Conservation (phyloP, 2,329 filamentous ascomycete genomes). For the Leptographium lundbergii region DNA sequence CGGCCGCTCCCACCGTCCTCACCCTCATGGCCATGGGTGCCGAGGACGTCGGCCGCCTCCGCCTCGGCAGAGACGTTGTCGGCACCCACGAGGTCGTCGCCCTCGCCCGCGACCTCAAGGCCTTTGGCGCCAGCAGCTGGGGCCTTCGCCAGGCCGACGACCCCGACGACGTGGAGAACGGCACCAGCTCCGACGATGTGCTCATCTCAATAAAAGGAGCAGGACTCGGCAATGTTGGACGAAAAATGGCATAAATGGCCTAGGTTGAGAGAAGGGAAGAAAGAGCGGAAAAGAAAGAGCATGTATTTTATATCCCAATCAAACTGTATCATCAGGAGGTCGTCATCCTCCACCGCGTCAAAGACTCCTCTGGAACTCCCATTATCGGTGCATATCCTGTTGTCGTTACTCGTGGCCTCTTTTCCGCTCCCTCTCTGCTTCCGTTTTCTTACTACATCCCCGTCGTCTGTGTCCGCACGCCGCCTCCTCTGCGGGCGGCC, state of each 20-base stretch:
- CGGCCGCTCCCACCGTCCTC: slow-evolving; percentile 62
- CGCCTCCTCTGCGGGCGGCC: slow-evolving; percentile 1
- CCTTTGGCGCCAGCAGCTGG: slow-evolving; percentile 87
- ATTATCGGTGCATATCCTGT: neutral
- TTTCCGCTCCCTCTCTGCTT: slow-evolving; percentile 18
- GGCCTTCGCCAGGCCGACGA: slow-evolving; percentile 64
- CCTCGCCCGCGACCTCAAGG: slow-evolving; percentile 70
- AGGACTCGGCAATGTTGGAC: slow-evolving; percentile 87
- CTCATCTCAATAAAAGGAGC: slow-evolving; percentile 84
- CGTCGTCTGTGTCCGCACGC: slow-evolving; percentile 24
- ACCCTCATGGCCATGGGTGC: slow-evolving; percentile 96
- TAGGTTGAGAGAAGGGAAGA: neutral
- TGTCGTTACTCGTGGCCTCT: neutral
- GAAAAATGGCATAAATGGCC: slow-evolving; percentile 51
- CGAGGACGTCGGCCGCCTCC: slow-evolving; percentile 82
- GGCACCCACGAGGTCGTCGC: slow-evolving; percentile 69
- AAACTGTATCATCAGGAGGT: neutral
- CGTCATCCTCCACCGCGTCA: neutral
- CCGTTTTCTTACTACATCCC: slow-evolving; percentile 35
- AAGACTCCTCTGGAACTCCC: slow-evolving; percentile 1
- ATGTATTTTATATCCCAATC: no score
- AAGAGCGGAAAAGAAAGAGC: no score
- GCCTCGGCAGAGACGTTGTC: slow-evolving; percentile 69
- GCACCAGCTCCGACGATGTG: slow-evolving; percentile 49
- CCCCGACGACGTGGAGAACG: slow-evolving; percentile 42